Conservation (phyloP, 495 filamentous ascomycete genomes). For the Penicillium subrubescens region DNA sequence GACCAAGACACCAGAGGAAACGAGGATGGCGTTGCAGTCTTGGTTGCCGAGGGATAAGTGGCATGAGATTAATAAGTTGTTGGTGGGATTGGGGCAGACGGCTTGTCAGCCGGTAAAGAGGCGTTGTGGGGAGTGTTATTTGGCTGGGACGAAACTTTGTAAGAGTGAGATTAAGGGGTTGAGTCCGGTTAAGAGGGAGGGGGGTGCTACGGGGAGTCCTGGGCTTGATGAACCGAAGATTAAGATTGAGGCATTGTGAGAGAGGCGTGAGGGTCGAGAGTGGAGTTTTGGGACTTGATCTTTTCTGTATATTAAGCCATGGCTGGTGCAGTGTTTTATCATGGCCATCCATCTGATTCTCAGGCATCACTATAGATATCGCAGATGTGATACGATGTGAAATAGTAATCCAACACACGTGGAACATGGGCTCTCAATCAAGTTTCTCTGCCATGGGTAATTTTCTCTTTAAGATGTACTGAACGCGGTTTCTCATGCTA, state of each 20-base stretch:
- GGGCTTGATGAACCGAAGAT: conserved; percentile 38
- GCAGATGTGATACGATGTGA: too few species aligned
- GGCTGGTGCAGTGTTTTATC: not conserved
- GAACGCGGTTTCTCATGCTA: too few species aligned
- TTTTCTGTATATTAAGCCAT: not conserved
- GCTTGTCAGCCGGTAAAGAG: conserved; percentile 81
- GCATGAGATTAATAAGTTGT: conserved; percentile 91
- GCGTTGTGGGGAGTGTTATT: conserved; percentile 78
- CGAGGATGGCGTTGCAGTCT: conserved; percentile 70
- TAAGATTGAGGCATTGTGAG: conserved; percentile 30
- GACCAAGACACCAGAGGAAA: conserved; percentile 84
- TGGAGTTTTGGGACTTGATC: not conserved
- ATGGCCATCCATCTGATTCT: not conserved
- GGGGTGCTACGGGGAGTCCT: conserved; percentile 46
- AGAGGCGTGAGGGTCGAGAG: not conserved
- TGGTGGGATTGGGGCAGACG: conserved; percentile 90
- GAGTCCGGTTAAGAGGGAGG: conserved; percentile 49
- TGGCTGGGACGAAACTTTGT: conserved; percentile 75
- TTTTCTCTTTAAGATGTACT: too few species aligned
- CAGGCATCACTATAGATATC: too few species aligned
- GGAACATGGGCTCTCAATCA: too few species aligned
- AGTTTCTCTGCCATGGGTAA: too few species aligned
- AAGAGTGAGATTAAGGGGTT: conserved; percentile 59
- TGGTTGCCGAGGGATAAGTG: conserved; percentile 88
- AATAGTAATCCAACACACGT: too few species aligned